A percentile compares a stretch with the other conserved stretches of the same genome.
Conservation (phyloP, 1,139 yeast species). For the Nakaseomyces glabratus region DNA sequence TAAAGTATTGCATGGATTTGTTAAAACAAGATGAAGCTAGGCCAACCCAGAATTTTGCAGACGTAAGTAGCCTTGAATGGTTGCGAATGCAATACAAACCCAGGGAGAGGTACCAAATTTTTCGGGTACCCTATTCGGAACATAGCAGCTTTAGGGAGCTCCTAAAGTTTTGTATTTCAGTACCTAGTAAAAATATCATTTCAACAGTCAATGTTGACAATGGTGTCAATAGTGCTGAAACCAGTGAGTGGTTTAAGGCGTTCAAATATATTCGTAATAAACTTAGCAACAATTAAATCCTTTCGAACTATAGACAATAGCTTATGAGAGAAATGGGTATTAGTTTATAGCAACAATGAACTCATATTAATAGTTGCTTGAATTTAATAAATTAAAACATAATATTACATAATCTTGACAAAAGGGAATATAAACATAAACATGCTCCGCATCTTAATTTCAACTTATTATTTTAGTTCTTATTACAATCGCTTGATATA, state of each 20-base stretch:
- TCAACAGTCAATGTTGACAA: constrained; percentile 69
- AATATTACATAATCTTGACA: no score
- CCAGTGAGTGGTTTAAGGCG: constrained; percentile 37
- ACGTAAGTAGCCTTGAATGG: constrained; percentile 16
- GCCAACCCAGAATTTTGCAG: constrained; percentile 16
- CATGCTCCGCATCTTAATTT: no score
- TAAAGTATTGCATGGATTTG: constrained; percentile 13
- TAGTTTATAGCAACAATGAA: no score
- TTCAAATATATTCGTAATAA: constrained; percentile 34
- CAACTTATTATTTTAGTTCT: no score
- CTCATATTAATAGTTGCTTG: no score
- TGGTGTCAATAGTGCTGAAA: constrained; percentile 18
- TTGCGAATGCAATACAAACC: constrained; percentile 27
- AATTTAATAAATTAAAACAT: no score
- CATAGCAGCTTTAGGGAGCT: constrained; percentile 85
- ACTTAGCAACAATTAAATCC: background rate
- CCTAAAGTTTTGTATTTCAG: constrained; percentile 47
- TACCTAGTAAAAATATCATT: constrained; percentile 46
- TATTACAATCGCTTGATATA: no score
- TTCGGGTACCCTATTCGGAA: constrained; percentile 79
- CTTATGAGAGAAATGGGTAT: no score
- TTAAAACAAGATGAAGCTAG: constrained; percentile 13
- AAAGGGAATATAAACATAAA: no score
- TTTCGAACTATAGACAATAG: no score
- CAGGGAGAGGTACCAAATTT: constrained; percentile 36